Evolutionary conservation across 1,139 yeast species (phyloP), one percentile per base, ranked within the genome.

Genomic region (Debaryomyces psychrophilus): DNA sequence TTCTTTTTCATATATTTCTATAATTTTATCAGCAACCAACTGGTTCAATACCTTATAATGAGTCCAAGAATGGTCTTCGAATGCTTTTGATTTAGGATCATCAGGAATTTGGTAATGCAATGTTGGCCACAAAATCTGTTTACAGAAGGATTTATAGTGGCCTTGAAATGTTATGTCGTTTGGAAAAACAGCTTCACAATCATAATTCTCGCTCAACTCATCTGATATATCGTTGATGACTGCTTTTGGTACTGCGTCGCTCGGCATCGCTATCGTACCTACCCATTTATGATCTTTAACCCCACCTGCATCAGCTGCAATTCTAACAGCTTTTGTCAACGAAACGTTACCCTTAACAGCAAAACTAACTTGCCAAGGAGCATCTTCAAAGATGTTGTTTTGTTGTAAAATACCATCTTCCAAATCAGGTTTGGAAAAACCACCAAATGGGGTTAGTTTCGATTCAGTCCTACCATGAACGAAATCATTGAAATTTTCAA

Each of bases 21-120:
- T 81, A 41, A 92, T 76, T 55, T 79, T 80, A 50, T 90, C 88
- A 0, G 98, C 98, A 57, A 92, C 80, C 44, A 81, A 68, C 62
- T 86, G 90, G 59, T 93, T 93, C 54, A 92, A 75, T 2, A 76
- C 70, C 54, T 81, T 82, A 64, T 93, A 93, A 59, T 87, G 85
- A 34, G 83, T 83, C 97, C 97, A 93, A 0, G 97, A 88, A 62
- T 90, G 95, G 53, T 90, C 97, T 64, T 92, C 97, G 65, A 92
- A 93, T 0, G 96, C 96, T 64, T 90, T 90, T 1, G 96, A 85
- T 57, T 87, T 89, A 43, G 97, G 96, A 58, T 90, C 85, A 64
- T 93, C 98, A 0, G 99, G 99, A 37, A 92, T 90, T 64, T 93
- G 97, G 62, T 93, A 95, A 62, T 93, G 99, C 53, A 95, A 75